Percentiles rank a stretch among this genome's conserved stretches.
phyloP scores from a whole-genome alignment of 2,329 filamentous ascomycete species.

The Chalaropsis ovoidea region DNA sequence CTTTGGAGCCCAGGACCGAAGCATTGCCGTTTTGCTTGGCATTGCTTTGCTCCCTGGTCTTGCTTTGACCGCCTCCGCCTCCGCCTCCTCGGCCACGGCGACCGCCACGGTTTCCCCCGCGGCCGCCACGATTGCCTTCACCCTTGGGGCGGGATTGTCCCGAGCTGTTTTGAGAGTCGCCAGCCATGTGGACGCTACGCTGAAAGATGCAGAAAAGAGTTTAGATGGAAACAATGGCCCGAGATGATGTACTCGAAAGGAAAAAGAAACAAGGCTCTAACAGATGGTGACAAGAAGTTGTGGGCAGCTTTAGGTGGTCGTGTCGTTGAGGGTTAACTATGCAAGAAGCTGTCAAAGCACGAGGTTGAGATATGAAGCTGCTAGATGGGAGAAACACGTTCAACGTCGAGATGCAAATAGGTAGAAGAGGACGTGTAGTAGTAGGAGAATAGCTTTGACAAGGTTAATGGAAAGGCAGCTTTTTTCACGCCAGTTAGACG shows the following conservation, averaged over 20 bases:
- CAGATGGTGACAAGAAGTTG: background rate
- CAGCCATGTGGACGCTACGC: slow-evolving; percentile 15
- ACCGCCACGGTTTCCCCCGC: slow-evolving; percentile 6
- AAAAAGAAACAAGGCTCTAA: background rate
- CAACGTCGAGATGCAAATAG: background rate
- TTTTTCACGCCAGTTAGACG: background rate
- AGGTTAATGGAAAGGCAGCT: background rate
- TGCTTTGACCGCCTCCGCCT: slow-evolving; percentile 2
- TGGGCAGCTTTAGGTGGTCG: background rate
- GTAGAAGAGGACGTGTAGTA: background rate
- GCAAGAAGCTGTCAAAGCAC: background rate
- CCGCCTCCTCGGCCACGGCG: slow-evolving; percentile 11
- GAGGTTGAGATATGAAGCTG: background rate
- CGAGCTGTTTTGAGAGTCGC: slow-evolving; percentile 15
- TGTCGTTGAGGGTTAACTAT: background rate
- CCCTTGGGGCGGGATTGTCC: slow-evolving; percentile 10
- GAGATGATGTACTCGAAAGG: background rate
- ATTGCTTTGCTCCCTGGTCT: slow-evolving; percentile 1
- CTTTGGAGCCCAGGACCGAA: slow-evolving; percentile 1
- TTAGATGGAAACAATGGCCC: background rate
- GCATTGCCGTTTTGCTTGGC: background rate
- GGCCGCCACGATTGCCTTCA: slow-evolving; percentile 4
- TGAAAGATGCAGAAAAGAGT: background rate
- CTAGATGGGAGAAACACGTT: background rate
- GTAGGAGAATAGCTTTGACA: background rate